Evolutionary conservation across 768 basidiomycete genomes (phyloP), one percentile per base, ranked within the genome.

Genomic region (Lactifluus volemus): DNA sequence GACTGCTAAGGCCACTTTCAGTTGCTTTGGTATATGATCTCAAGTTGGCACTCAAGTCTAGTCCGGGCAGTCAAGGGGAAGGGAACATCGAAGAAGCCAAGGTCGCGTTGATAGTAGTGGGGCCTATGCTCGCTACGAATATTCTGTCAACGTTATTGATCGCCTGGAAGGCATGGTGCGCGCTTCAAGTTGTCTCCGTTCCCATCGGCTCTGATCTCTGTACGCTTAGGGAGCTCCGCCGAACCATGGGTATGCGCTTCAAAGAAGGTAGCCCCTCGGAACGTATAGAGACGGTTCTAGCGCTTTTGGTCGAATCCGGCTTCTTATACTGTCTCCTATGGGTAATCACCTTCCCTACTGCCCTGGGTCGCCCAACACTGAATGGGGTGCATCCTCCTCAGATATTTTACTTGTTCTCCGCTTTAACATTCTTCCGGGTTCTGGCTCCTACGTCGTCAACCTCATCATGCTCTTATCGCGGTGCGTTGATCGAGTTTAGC

Each of bases 131-230:
- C 21, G 61, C 47, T 8, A 63, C 61, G 21, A 63, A 63, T 25
- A 9, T 63, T 12, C 12, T 63, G 14, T 58, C 61, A 9, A 63
- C 61, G 29, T 42, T 32, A 0, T 38, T 63, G 9, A 63, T 63
- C 47, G 61, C 56, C 19, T 63, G 61, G 61, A 63, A 63, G 41
- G 61, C 61, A 21, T 63, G 61, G 61, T 63, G 32, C 32, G 61
- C 32, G 56, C 8, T 17, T 10, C 3, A 5, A 3, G 19, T 15
- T n/a, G 8, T 45, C 19, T 44, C 6, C 38, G 7, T 45, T 25
- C 0, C 38, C 25, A 12, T 54, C 42, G 7, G 34, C 1, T 3
- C 25, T 47, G 34, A 49, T 51, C 25, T 55, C 32, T 1, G 8
- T 10, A 2, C 30, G 14, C 6, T 14, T 41, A 58, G 61, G 61